Percentiles rank a stretch among this genome's conserved stretches.
Conservation (phyloP, 2,329 filamentous ascomycete genomes). For the Blastomyces percursus region DNA sequence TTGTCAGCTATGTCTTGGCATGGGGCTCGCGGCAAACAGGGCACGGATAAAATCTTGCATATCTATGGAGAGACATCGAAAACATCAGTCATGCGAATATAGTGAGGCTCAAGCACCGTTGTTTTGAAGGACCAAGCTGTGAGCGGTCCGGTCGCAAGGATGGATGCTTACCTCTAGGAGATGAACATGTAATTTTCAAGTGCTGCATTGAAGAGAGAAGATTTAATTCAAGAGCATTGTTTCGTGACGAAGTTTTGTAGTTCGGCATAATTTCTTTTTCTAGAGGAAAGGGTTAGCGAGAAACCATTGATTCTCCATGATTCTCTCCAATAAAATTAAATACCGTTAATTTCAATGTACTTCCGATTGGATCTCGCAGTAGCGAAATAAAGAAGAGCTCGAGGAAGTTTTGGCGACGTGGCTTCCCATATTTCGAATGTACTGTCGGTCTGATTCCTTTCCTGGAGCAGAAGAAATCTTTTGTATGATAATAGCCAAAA, state of each 20-base stretch:
- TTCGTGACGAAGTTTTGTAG: background rate
- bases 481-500: conserved; percentile 8
- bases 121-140: background rate
- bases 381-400: conserved; percentile 8
- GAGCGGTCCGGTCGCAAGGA: background rate
- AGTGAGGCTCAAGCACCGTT: background rate
- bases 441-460: conserved; percentile 12
- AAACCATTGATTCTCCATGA: background rate
- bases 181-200: conserved; percentile 1
- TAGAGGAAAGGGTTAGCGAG: background rate
- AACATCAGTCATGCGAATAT: background rate
- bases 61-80: background rate
- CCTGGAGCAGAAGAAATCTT: conserved; percentile 10
- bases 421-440: conserved; percentile 11
- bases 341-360: conserved; percentile 12
- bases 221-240: background rate
- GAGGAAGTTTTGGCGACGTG: background rate
- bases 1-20: background rate
- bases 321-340: background rate
- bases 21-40: background rate
- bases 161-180: background rate
- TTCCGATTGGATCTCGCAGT: conserved; percentile 1
- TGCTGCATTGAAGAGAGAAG: background rate
- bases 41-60: background rate
- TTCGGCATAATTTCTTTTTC: background rate